Evolutionary conservation across 2,329 filamentous ascomycete species (phyloP).

Genomic region (Lizonia empirigonia): DNA sequence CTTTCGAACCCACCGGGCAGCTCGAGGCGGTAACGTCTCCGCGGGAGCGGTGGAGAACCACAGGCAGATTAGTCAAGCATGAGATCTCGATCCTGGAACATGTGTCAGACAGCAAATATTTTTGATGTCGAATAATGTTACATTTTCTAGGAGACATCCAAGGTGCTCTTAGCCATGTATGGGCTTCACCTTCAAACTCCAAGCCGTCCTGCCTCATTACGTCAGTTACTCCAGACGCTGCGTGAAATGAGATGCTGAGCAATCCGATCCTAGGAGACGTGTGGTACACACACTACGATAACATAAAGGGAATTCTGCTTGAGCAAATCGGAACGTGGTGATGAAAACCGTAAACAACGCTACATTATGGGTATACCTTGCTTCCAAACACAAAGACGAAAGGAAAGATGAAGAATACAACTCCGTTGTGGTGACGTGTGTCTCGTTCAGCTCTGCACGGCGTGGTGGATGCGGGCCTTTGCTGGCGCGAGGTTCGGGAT

Average conservation of each 20-base stretch:
- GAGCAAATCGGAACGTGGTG: conserved; percentile 12
- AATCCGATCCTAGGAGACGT: conserved; percentile 3
- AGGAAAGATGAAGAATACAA: conserved; percentile 27
- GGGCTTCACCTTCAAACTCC: conserved; percentile 16
- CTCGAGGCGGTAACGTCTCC: conserved; percentile 6
- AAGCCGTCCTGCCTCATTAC: conserved; percentile 23
- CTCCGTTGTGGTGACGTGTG: conserved; percentile 46
- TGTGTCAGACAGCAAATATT: neutral
- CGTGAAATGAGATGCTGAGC: conserved; percentile 6
- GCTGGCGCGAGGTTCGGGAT: conserved; percentile 45
- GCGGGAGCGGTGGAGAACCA: conserved; percentile 1
- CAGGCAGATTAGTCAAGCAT: neutral
- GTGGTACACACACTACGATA: conserved; percentile 12
- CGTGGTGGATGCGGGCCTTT: conserved; percentile 3
- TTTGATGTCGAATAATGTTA: conserved; percentile 9
- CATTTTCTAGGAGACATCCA: conserved; percentile 12
- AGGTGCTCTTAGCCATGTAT: conserved; percentile 18
- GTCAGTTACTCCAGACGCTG: conserved; percentile 17
- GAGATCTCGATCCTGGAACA: neutral
- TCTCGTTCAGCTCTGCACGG: conserved; percentile 32
- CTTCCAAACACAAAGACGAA: conserved; percentile 30
- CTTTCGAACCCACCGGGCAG: conserved; percentile 1
- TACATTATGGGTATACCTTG: conserved; percentile 47
- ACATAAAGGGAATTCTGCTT: conserved; percentile 10
- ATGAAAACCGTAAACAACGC: conserved; percentile 29